These are phyloP conservation scores for Fusarium albidum DNA, from an alignment of 2,329 filamentous ascomycete genomes.

Conservation along the genomic window DNA sequence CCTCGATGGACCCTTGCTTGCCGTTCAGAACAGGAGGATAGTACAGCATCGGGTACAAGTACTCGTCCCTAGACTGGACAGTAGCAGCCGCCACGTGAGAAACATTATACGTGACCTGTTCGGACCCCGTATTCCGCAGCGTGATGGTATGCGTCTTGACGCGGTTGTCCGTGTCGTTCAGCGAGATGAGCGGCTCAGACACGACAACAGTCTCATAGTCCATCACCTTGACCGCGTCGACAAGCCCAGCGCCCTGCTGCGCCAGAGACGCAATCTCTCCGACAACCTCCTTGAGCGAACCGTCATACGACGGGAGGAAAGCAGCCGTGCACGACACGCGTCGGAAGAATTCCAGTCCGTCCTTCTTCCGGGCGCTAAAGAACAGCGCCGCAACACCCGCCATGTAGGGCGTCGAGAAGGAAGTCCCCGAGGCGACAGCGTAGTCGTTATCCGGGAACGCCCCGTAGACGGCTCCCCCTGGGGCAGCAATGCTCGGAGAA, in stretches of 20 bases:
- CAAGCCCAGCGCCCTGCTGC: conserved; percentile 33
- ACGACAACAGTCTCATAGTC: conserved; percentile 15
- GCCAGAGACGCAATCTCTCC: conserved; percentile 17
- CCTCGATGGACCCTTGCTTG: conserved; percentile 7
- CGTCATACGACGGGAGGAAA: conserved; percentile 17
- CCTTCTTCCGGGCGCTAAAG: conserved; percentile 25
- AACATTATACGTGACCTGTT: conserved; percentile 22
- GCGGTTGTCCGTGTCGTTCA: conserved; percentile 33
- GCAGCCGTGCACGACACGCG: conserved; percentile 18
- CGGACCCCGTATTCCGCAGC: conserved; percentile 15
- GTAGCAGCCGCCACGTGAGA: conserved; percentile 23
- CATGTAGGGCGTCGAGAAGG: conserved; percentile 32
- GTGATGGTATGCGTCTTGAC: conserved; percentile 21
- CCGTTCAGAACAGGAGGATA: conserved; percentile 18
- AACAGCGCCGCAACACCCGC: conserved; percentile 34
- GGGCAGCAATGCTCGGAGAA: conserved; percentile 21
- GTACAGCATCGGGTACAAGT: conserved; percentile 19
- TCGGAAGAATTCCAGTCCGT: conserved; percentile 18
- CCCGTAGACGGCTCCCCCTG: conserved; percentile 31
- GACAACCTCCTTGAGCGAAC: not conserved
- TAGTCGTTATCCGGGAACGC: conserved; percentile 21
- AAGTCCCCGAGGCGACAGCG: conserved; percentile 31
- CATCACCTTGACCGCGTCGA: conserved; percentile 25
- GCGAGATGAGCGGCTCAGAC: conserved; percentile 19
- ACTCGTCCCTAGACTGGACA: conserved; percentile 8